Evolutionary conservation across 108 stramenopile genomes (phyloP), one percentile per base, ranked within the genome.

Genomic region (Pseudonitzschia delicatissima): DNA sequence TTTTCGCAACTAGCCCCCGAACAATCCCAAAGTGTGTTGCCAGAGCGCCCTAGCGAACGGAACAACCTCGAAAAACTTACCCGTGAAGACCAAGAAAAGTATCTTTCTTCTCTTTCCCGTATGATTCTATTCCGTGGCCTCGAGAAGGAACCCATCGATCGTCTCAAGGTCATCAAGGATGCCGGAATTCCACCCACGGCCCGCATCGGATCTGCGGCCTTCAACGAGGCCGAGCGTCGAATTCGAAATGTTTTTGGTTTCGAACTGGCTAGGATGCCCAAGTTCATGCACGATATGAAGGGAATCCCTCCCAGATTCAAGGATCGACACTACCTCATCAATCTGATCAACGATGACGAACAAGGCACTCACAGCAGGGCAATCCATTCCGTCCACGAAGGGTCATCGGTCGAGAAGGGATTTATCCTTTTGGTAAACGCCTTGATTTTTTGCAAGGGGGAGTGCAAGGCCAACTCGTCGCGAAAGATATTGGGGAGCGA

Each of bases 401-500:
- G 67, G 0, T 63, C 76, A n/a, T 63, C 68, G 27, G 62, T 86
- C 28, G 88, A 90, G 64, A 77, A 73, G 63, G 93, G 90, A 5
- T 62, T 94, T 4, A 37, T 94, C 9, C 81, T 94, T 75, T 62
- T 90, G 45, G 64, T 88, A 3, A 67, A 89, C 21, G 85, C 81
- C 1, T 84, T 94, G 57, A 81, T 78, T 9, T 94, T 81, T 71
- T 94, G 93, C 71, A 86, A 88, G 83, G 93, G 93, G 29, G 77
- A 67, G 61, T 69, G 70, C 67, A 72, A 29, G 47, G 62, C 50
- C 27, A 77, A 64, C 70, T 76, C 71, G 76, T 69, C 77, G 2
- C 81, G 93, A 0, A 89, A 88, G 86, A 78, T 94, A 26, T 61
- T 72, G n/a, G 93, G 85, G 12, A 52, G 74, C 35, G 85, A 87